Evolutionary conservation across 2,329 filamentous ascomycete genomes (phyloP), one percentile per base, ranked within the genome.

Genomic region (Pseudopyrenochaeta lycopersici): DNA sequence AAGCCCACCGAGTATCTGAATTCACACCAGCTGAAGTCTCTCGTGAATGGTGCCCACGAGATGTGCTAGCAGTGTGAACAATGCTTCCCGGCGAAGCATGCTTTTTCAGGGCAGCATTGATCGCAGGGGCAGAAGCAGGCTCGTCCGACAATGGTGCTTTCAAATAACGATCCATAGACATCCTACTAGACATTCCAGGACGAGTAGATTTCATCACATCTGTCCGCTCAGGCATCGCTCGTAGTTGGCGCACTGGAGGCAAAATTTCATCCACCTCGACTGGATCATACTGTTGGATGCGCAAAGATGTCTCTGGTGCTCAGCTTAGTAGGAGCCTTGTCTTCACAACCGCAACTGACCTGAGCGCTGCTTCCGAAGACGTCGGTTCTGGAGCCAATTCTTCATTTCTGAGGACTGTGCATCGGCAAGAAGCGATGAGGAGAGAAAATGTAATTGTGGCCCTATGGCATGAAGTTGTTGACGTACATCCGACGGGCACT

Each of bases 91-190:
- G 45, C 4, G 63, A 58, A 6, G 52, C 40, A 23, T 63, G 64
- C 12, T 47, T 53, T 41, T 53, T 54, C 17, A 70, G 47, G 15
- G 66, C 66, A 48, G 63, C 64, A 30, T 58, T 57, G 41, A 70
- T 68, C 3, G 60, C 64, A 35, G 64, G 66, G 17, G 63, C 58
- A 29, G 64, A 64, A 20, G 66, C 66, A 21, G 66, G 58, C 47
- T 70, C 66, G 17, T 70, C 64, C 36, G 62, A 62, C 38, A 70
- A 46, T 12, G 66, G 66, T 2, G 66, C 66, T 40, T 51, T 66
- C 2, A 70, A 48, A 43, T 70, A 70, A 2, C 64, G 61, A 39
- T 67, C 64, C 20, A 70, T 66, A 11, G 64, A 68, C 54, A 68
- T 65, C 32, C 64, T 55, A 36, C 57, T 65, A 1, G 60, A 50